Evolutionary conservation across 306 rosid species (phyloP), one percentile per base, ranked within the genome.

Genomic region (Citrullus colocynthis): DNA sequence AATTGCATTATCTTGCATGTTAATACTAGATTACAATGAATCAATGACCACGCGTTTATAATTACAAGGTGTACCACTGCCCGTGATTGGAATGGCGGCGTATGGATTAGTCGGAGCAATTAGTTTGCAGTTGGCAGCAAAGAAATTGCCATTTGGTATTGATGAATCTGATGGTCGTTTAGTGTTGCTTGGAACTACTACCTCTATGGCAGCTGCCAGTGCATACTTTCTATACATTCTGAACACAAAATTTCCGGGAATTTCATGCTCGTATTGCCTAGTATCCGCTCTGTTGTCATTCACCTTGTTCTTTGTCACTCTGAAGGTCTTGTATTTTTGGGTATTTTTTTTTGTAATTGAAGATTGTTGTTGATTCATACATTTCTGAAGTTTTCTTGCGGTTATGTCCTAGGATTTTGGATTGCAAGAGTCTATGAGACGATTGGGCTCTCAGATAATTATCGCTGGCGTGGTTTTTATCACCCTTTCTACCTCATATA

Each of bases 151-250:
- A 28, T 89, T 92, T 81, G 93, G 92, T 75, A 78, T 88, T 41
- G 78, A 48, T 66, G 88, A 78, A 85, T 79, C 88, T 34, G 84
- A 78, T 74, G 97, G 87, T 79, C 87, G 86, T 55, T 24, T 84
- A 18, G 54, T 90, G 54, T 59, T 95, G 81, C 87, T 95, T 52
- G 91, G 91, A 61, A 81, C 52, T 79, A 87, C 91, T 48, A 84
- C 93, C 48, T 95, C 99, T 21, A 91, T 95, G 97, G 99, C 96
- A 11, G 82, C 91, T 85, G 89, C 99, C 30, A 92, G 97, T 88
- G 90, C 89, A 2, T 92, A 85, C 76, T 90, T 95, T 74, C 71
- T 95, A 77, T 95, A 88, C 90, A 85, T 91, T 84, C 84, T 95
- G n/a, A 78, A 84, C 80, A 84, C 97, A 0, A 54, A 78, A 16